Base-by-base conservation (phyloP, 2,329 filamentous ascomycete species). In the Verticillium isaacii region DNA sequence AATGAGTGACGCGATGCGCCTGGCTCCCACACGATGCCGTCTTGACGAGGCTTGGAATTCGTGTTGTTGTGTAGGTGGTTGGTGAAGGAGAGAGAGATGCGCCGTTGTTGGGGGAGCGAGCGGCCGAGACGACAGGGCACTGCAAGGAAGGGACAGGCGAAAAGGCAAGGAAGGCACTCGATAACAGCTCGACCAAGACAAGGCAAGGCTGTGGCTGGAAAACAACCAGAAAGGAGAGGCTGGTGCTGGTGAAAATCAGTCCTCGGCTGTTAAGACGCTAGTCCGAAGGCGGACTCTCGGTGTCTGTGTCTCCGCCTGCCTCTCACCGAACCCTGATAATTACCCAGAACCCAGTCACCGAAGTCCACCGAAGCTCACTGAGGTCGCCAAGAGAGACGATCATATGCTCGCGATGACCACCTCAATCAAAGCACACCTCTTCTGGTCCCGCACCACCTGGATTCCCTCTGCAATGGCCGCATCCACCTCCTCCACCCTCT, bases 351-450 rank as follows among this genome's bases (percentile, higher is more conserved):
- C 17, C 4, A 37, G 36, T 15, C 37, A 52, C 45, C 45, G 45
- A 52, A 3, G 34, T 8, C 23, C 45, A 52, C 45, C 45, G 45
- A 52, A 6, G 29, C 3, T 5, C 29, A 29, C 29, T 25, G 25
- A 25, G 4, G 25, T 25, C 25, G 29, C 29, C 29, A 5, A 1
- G 19, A 45, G 17, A n/a, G 17, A 8, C 19, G 11, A 52, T 61
- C 58, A 67, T 19, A 65, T 65, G 9, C 54, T 36, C 36, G 61
- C 57, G 19, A 69, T 60, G 17, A 61, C 57, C n/a, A 65, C 66
- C 52, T 66, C 65, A 11, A 68, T 54, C 29, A 68, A 12, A 4
- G 66, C 63, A 59, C 66, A 63, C 15, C 65, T 59, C 61, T 55
- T 66, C 52, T 64, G 59, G 45, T 67, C 61, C 45, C 60, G 56